phyloP scores from a whole-genome alignment of 225 moss, liverwort and hornwort genomes.

The Sphagnum tenellum region DNA sequence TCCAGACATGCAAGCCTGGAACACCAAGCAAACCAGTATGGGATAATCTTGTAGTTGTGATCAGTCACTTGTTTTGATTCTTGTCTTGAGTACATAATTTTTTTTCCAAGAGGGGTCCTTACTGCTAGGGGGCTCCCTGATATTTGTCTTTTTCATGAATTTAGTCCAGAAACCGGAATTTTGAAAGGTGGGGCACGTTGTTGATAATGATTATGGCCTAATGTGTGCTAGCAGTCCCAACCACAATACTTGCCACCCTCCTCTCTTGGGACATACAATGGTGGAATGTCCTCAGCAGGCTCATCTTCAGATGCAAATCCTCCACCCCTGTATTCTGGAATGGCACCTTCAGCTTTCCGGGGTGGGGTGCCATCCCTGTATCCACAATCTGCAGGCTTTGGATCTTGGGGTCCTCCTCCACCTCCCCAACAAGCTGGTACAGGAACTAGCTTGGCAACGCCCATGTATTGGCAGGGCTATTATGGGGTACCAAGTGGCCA shows the following conservation, averaged over 20 bases:
- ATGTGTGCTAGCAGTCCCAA: constrained; percentile 44
- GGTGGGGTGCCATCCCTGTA: constrained; percentile 75
- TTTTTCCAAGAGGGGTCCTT: too few species aligned
- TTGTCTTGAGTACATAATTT: too few species aligned
- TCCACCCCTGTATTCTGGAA: constrained; percentile 73
- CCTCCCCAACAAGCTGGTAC: constrained; percentile 73
- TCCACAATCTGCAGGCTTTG: constrained; percentile 48
- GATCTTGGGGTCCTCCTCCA: constrained; percentile 90
- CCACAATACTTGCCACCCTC: constrained; percentile 77
- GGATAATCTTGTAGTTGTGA: constrained; percentile 14
- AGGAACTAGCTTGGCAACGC: constrained; percentile 72
- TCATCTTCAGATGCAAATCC: constrained; percentile 70
- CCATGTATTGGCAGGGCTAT: constrained; percentile 97
- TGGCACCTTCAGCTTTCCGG: constrained; percentile 66
- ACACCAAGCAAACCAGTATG: not conserved
- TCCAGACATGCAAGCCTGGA: not conserved
- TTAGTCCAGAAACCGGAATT: too few species aligned
- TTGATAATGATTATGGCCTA: not conserved
- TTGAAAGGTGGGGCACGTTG: not conserved
- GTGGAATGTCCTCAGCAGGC: constrained; percentile 46
- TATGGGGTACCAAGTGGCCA: constrained; percentile 74
- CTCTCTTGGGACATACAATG: constrained; percentile 67
- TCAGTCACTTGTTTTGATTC: not conserved
- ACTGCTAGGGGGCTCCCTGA: too few species aligned
- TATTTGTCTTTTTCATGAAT: too few species aligned